These are phyloP conservation scores for Karstenula rhodostoma DNA, from an alignment of 2,329 filamentous ascomycete genomes.

Conservation along the genomic window DNA sequence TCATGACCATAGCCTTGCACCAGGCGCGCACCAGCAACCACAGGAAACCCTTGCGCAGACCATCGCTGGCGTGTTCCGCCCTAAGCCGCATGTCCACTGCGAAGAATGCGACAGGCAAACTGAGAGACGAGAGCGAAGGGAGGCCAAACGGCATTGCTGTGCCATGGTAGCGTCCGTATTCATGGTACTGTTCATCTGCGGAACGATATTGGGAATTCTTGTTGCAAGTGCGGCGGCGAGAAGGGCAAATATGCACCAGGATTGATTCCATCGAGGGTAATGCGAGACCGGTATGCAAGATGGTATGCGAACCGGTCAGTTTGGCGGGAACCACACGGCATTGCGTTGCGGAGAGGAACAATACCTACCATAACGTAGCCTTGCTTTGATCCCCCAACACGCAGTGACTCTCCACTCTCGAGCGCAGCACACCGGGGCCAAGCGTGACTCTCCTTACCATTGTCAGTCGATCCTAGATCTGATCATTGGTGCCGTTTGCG, in stretches of 20 bases:
- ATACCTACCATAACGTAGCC: background rate
- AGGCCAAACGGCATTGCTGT: constrained; percentile 33
- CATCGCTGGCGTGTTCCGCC: constrained; percentile 33
- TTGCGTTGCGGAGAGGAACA: background rate
- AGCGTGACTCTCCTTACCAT: background rate
- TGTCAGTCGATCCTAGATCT: background rate
- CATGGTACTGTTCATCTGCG: constrained; percentile 28
- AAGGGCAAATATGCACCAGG: constrained; percentile 9
- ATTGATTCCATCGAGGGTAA: background rate
- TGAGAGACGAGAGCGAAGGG: constrained; percentile 28
- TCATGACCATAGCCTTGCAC: constrained; percentile 17
- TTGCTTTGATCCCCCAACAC: background rate
- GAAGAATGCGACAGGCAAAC: constrained; percentile 36
- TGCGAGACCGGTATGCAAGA: background rate
- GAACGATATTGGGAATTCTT: constrained; percentile 32
- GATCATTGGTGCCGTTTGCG: background rate
- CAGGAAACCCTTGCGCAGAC: constrained; percentile 34
- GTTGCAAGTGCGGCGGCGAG: constrained; percentile 17
- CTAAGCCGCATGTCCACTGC: constrained; percentile 36
- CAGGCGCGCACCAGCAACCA: constrained; percentile 11
- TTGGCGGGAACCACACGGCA: background rate
- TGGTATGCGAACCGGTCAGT: background rate
- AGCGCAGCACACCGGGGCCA: background rate
- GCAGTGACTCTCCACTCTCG: background rate
- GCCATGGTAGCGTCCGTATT: constrained; percentile 34